Percentiles rank a stretch among this genome's conserved stretches.
These are phyloP conservation scores for Tetraselmis striata DNA, from an alignment of 139 green algal genomes.

Conservation along the genomic window DNA sequence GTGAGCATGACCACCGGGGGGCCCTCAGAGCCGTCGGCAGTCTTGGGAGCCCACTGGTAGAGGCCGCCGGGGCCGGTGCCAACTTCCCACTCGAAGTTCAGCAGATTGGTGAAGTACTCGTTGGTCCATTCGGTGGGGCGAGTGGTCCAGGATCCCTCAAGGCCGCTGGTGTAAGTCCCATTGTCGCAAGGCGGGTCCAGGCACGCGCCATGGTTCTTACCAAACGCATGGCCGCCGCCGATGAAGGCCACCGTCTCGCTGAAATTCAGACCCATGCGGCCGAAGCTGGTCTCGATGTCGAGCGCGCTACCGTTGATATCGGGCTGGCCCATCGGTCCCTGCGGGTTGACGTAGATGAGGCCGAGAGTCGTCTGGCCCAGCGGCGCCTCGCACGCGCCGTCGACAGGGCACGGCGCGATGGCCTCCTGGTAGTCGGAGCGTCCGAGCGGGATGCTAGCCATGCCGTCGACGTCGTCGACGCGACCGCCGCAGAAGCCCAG, in stretches of 20 bases:
- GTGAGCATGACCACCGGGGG: slow-evolving; percentile 37
- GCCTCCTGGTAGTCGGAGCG: slow-evolving; percentile 19
- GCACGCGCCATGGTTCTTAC: background rate
- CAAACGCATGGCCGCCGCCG: slow-evolving; percentile 16
- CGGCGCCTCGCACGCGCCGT: slow-evolving; percentile 18
- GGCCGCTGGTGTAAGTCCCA: slow-evolving; percentile 38
- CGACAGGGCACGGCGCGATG: slow-evolving; percentile 14
- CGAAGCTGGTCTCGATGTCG: background rate
- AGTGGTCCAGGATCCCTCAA: slow-evolving; percentile 35
- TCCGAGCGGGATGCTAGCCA: slow-evolving; percentile 23
- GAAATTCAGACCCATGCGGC: slow-evolving; percentile 7
- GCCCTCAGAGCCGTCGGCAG: background rate
- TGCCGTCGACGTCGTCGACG: slow-evolving; percentile 35
- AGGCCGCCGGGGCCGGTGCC: slow-evolving; percentile 18
- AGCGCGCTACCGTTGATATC: background rate
- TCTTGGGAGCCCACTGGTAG: background rate
- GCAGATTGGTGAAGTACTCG: slow-evolving; percentile 38
- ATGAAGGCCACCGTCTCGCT: slow-evolving; percentile 14
- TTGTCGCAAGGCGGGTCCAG: background rate
- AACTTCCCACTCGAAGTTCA: slow-evolving; percentile 23
- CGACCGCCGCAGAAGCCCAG: slow-evolving; percentile 34
- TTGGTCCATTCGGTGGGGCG: slow-evolving; percentile 27
- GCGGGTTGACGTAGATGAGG: slow-evolving; percentile 41
- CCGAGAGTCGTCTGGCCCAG: slow-evolving; percentile 20
- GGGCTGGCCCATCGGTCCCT: background rate